Evolutionary conservation across 2,329 filamentous ascomycete genomes (phyloP), one percentile per base, ranked within the genome.

Genomic region (Plenodomus tracheiphilus): DNA sequence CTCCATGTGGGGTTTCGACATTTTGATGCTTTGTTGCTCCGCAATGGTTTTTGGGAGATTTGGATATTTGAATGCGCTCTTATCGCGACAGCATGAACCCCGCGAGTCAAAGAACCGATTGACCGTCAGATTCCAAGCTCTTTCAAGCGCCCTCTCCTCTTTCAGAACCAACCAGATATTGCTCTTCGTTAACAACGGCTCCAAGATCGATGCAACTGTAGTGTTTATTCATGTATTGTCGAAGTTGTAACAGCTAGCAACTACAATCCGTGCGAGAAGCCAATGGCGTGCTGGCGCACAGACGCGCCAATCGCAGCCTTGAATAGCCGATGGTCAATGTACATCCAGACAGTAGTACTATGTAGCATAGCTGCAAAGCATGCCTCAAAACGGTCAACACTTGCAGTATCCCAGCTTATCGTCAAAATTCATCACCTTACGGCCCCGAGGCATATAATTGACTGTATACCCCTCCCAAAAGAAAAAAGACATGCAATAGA

Each of bases 1-100:
- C 49, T 76, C 75, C 51, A 73, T 69, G 30, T 75, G 74, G 25
- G 62, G 51, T 21, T 63, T 57, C 18, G 61, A 63, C 62, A 65
- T 67, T 20, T 52, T 49, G 30, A 2, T 44, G 40, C 18, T 46
- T 43, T 53, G 39, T 40, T 49, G 19, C 13, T 22, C 39, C 38
- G 28, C 28, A 35, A 18, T 42, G 18, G n/a, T 16, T 43, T 21
- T 25, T 47, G 39, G 47, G 35, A n/a, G 16, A 9, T 15, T 20
- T 13, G 6, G 16, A 20, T 37, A 5, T 4, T 17, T 4, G 16
- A 4, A 18, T 4, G 16, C 18, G 38, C 39, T 51, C 53, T 59
- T 53, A 48, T 37, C 8, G 8, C 3, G 9, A 18, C 8, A 19
- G 16, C 35, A 9, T n/a, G n/a, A 8, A 18, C 15, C 34, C 34